Evolutionary conservation across 2,329 filamentous ascomycete species (phyloP), one percentile per base, ranked within the genome.

Genomic region (Colletotrichum sp.): DNA sequence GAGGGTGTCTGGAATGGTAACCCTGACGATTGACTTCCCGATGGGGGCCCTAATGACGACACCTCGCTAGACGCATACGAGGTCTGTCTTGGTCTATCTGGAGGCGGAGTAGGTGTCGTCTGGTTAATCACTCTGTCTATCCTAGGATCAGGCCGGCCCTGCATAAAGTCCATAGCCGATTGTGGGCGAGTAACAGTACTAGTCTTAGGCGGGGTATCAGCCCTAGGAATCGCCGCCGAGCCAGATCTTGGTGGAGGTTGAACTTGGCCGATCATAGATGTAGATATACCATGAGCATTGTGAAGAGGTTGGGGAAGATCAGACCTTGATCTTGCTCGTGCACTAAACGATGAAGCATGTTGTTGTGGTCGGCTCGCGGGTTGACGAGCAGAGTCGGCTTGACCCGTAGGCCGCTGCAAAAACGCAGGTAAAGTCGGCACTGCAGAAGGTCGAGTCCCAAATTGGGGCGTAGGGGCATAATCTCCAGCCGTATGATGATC

Each of bases 1-100:
- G 83, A 83, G 2, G 82, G 83, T 1, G 81, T 83, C 59, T 83
- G 79, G 1, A 79, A 13, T 11, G 79, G 71, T 49, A 73, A 25
- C 9, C 61, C 72, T 1, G 79, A 80, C 4, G 82, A 81, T 29
- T 81, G 78, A 27, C 81, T 82, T 7, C 80, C 79, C 2, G 80
- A 77, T 1, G 81, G 77, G 3, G 82, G 82, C 9, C 79, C 79
- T 5, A 82, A 70, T 1, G 82, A 79, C 1, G 81, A 84, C 19
- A 83, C 77, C 5, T 81, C 78, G 8, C 73, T 72, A 5, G 78
- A 69, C 1, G 70, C 74, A 13, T 49, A 66, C 2, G 71, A 76
- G 29, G n/a, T 52, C 29, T 69, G 74, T 4, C 74, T 32, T 19
- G 74, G 27, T 8, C 25, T 27, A 8, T 57, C 49, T 6, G 22